Conservation (phyloP, 108 stramenopile species). For the Schizochytrium sp. region DNA sequence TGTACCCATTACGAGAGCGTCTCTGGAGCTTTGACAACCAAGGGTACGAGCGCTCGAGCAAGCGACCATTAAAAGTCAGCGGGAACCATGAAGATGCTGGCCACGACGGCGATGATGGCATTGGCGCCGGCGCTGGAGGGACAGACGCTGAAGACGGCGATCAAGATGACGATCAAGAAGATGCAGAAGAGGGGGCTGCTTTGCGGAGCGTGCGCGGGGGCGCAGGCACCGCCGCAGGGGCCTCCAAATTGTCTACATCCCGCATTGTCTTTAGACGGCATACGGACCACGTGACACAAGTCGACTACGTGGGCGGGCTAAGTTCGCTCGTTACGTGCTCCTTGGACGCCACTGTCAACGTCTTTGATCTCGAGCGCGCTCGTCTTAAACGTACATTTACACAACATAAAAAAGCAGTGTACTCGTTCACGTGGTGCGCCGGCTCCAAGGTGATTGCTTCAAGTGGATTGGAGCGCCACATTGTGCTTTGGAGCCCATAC, state of each 20-base stretch:
- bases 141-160: not conserved
- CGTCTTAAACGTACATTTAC: constrained; percentile 22
- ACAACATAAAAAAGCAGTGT: constrained; percentile 30
- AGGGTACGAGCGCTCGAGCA: not conserved
- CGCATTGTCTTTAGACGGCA: not conserved
- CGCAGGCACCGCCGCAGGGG: not conserved
- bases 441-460: constrained; percentile 18
- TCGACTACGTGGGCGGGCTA: constrained; percentile 19
- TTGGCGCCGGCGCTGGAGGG: not conserved
- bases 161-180: not conserved
- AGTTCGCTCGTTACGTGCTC: constrained; percentile 21
- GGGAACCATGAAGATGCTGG: not conserved
- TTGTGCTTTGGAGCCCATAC: constrained; percentile 24
- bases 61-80: not conserved
- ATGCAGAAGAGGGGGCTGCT: no score
- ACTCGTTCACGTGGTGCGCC: constrained; percentile 27
- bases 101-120: not conserved
- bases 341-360: constrained; percentile 25
- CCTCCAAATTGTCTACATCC: not conserved
- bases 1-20: not conserved
- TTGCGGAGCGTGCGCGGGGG: not conserved
- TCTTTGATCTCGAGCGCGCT: constrained; percentile 31
- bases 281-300: constrained; percentile 12
- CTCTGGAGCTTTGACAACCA: not conserved
- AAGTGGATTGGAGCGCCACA: constrained; percentile 1